These are phyloP conservation scores for Lactifluus piperatus DNA, from an alignment of 768 basidiomycete genomes.

Conservation along the genomic window DNA sequence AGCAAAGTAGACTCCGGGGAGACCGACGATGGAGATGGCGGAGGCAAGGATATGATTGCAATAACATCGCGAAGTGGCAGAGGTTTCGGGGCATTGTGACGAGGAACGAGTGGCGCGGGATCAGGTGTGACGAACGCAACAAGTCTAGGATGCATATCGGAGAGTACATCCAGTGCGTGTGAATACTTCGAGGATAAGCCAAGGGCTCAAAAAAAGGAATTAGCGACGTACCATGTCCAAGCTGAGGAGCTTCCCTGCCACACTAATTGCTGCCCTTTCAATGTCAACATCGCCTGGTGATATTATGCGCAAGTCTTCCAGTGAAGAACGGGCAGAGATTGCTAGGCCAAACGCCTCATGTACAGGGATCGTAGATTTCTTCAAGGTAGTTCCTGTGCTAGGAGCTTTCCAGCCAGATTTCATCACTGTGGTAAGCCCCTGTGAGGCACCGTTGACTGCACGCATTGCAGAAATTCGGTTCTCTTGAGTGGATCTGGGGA, in stretches of 20 bases:
- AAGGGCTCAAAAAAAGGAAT: background rate
- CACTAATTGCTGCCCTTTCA: slow-evolving; percentile 62
- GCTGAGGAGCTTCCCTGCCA: slow-evolving; percentile 56
- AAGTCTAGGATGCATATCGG: slow-evolving; percentile 39
- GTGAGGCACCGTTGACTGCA: slow-evolving; percentile 52
- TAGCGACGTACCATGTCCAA: slow-evolving; percentile 57
- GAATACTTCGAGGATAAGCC: slow-evolving; percentile 38
- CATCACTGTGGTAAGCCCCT: slow-evolving; percentile 41
- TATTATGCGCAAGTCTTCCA: slow-evolving; percentile 39
- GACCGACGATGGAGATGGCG: slow-evolving; percentile 29
- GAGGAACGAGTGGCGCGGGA: background rate
- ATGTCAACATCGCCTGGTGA: slow-evolving; percentile 48
- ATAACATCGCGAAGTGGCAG: background rate
- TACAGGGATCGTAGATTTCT: slow-evolving; percentile 22
- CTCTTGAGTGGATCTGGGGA: background rate
- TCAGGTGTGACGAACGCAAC: slow-evolving; percentile 22
- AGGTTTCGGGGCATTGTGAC: slow-evolving; percentile 19
- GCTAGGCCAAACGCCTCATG: slow-evolving; percentile 30
- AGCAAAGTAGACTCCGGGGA: slow-evolving; percentile 30
- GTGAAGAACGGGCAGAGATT: slow-evolving; percentile 35
- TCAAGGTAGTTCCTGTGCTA: slow-evolving; percentile 25
- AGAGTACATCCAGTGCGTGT: slow-evolving; percentile 37
- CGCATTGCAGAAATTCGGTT: slow-evolving; percentile 41
- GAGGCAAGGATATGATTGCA: slow-evolving; percentile 36
- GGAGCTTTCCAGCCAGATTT: slow-evolving; percentile 53